A percentile compares a stretch with the other conserved stretches of the same genome.
phyloP scores from a whole-genome alignment of 1,284 basidiomycete genomes.

The Termitomyces sp. region DNA sequence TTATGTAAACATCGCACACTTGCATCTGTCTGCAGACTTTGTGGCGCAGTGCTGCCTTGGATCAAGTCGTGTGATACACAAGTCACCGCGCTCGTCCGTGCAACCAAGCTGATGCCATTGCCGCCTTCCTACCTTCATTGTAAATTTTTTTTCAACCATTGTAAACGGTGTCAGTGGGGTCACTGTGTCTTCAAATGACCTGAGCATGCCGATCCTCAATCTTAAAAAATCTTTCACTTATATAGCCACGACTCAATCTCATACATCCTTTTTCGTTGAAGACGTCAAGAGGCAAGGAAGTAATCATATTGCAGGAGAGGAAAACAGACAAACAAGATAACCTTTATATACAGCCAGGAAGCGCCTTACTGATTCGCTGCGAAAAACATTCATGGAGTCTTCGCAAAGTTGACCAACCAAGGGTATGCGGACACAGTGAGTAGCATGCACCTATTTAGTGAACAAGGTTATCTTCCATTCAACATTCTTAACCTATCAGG shows the following conservation, averaged over 20 bases:
- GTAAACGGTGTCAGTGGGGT: not conserved
- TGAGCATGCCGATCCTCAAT: not conserved
- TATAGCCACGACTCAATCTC: not conserved
- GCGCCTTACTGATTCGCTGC: not conserved
- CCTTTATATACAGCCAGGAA: not conserved
- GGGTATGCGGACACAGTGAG: not conserved
- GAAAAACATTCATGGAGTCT: not conserved
- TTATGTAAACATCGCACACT: not conserved
- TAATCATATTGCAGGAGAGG: not conserved
- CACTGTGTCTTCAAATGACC: not conserved
- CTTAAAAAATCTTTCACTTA: too few relatives aligned
- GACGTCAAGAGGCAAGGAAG: not conserved
- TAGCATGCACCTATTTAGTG: slow-evolving; percentile 3
- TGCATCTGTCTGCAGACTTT: not conserved
- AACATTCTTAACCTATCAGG: slow-evolving; percentile 87
- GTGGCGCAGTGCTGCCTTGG: not conserved
- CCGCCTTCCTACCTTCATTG: not conserved
- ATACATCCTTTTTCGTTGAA: not conserved
- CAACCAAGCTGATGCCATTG: not conserved
- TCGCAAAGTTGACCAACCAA: not conserved
- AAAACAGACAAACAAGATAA: not conserved
- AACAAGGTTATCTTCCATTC: slow-evolving; percentile 31
- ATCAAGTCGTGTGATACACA: not conserved
- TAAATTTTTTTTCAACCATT: not conserved
- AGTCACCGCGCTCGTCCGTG: not conserved